These are phyloP conservation scores for Phaeosphaeriaceae sp. DNA, from an alignment of 2,329 filamentous ascomycete genomes.

Conservation along the genomic window DNA sequence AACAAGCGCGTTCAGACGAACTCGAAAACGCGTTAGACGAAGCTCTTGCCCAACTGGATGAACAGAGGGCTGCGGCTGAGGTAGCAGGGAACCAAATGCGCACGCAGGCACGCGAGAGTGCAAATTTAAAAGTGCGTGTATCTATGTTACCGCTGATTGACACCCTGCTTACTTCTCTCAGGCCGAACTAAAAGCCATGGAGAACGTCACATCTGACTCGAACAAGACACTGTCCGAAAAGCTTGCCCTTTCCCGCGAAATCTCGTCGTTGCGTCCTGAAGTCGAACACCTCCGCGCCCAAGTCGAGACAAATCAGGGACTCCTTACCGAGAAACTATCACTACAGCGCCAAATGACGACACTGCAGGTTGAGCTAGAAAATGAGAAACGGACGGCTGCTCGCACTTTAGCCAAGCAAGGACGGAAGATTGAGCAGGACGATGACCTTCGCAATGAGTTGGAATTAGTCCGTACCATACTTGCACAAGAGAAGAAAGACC, in stretches of 20 bases:
- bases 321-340: slow-evolving; percentile 79
- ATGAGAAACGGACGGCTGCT: slow-evolving; percentile 74
- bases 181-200: slow-evolving; percentile 75
- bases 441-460: slow-evolving; percentile 52
- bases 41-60: slow-evolving; percentile 54
- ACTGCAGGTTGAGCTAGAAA: slow-evolving; percentile 81
- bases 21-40: slow-evolving; percentile 60
- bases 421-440: slow-evolving; percentile 58
- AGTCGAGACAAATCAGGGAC: slow-evolving; percentile 66
- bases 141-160: slow-evolving; percentile 50
- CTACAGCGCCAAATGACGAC: slow-evolving; percentile 79
- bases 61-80: slow-evolving; percentile 54
- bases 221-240: slow-evolving; percentile 73
- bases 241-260: slow-evolving; percentile 64
- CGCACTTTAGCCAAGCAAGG: slow-evolving; percentile 60
- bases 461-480: slow-evolving; percentile 56
- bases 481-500: slow-evolving; percentile 53
- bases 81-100: slow-evolving; percentile 59
- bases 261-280: slow-evolving; percentile 65
- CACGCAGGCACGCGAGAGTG: slow-evolving; percentile 60
- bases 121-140: slow-evolving; percentile 62
- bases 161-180: slow-evolving; percentile 45
- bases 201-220: slow-evolving; percentile 70
- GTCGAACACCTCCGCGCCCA: slow-evolving; percentile 67
- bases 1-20: slow-evolving; percentile 65